These are phyloP conservation scores for Corynespora cassiicola DNA, from an alignment of 2,329 filamentous ascomycete genomes.

Conservation along the genomic window DNA sequence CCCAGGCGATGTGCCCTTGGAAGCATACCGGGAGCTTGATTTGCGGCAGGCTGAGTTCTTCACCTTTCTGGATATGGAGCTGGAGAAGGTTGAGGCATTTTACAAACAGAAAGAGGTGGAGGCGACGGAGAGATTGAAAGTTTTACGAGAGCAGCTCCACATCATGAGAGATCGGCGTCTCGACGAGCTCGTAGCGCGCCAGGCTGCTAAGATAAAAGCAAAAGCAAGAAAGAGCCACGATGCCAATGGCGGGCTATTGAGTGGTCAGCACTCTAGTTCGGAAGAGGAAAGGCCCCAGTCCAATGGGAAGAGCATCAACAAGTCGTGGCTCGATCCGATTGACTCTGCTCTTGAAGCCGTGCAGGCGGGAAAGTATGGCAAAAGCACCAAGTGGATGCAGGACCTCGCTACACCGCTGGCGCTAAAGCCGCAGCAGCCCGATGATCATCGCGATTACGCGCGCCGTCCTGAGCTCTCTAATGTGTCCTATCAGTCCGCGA, in stretches of 20 bases:
- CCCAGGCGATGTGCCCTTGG: constrained; percentile 58
- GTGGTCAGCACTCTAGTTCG: constrained; percentile 26
- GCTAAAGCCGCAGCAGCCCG: constrained; percentile 43
- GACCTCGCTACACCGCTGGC: constrained; percentile 48
- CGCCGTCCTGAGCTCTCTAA: constrained; percentile 51
- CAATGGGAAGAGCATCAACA: constrained; percentile 19
- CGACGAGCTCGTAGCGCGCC: constrained; percentile 69
- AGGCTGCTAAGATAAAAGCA: constrained; percentile 41
- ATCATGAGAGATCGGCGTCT: constrained; percentile 88
- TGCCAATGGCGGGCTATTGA: constrained; percentile 14
- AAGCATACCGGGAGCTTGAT: constrained; percentile 70
- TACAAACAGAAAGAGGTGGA: constrained; percentile 89
- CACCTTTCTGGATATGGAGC: constrained; percentile 79
- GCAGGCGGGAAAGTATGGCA: constrained; percentile 57
- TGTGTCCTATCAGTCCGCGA: constrained; percentile 85
- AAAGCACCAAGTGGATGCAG: constrained; percentile 57
- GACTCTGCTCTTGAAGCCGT: constrained; percentile 51
- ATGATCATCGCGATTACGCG: constrained; percentile 51
- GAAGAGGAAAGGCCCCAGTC: constrained; percentile 25
- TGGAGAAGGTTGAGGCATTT: constrained; percentile 91
- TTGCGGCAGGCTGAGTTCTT: constrained; percentile 85
- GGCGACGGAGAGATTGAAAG: constrained; percentile 72
- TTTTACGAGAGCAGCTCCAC: constrained; percentile 84
- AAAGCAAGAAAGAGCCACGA: constrained; percentile 28
- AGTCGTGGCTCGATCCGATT: constrained; percentile 43